A percentile compares a stretch with the other conserved stretches of the same genome.
Conservation (phyloP, 139 green algal genomes). For the Spirogloea muscicola region DNA sequence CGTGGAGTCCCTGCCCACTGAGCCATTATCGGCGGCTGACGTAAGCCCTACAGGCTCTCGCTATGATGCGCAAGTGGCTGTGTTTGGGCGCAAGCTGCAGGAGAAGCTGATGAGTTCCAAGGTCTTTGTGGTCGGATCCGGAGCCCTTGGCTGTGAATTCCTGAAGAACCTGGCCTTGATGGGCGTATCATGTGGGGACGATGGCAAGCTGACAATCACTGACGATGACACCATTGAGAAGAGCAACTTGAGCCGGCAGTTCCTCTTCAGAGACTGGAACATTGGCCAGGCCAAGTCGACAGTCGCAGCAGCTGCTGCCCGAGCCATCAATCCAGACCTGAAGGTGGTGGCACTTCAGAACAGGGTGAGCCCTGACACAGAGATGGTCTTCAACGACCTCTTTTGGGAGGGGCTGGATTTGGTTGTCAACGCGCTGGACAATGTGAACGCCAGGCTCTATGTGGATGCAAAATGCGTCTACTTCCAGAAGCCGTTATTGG, state of each 20-base stretch:
- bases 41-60: conserved; percentile 56
- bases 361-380: conserved; percentile 87
- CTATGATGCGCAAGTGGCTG: conserved; percentile 82
- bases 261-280: conserved; percentile 95
- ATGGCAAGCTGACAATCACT: conserved; percentile 78
- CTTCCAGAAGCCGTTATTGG: conserved; percentile 92
- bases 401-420: conserved; percentile 89
- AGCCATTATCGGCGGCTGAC: conserved; percentile 59
- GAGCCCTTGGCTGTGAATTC: conserved; percentile 97
- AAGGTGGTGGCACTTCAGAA: conserved; percentile 80
- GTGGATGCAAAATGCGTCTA: conserved; percentile 94
- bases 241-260: conserved; percentile 92
- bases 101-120: conserved; percentile 64
- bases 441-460: conserved; percentile 90
- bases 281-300: conserved; percentile 87
- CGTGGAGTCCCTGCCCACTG: conserved; percentile 36
- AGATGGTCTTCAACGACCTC: conserved; percentile 86
- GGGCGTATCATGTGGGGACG: conserved; percentile 63
- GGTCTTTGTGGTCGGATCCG: conserved; percentile 92
- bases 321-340: conserved; percentile 77
- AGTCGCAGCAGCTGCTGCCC: conserved; percentile 69
- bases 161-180: conserved; percentile 98
- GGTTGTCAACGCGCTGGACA: conserved; percentile 97
- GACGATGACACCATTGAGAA: conserved; percentile 99
- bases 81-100: conserved; percentile 71